Percentiles rank a stretch among this genome's conserved stretches.
Evolutionary conservation across 495 filamentous ascomycete species (phyloP).

Genomic region (Rhizodiscina lignyota): DNA sequence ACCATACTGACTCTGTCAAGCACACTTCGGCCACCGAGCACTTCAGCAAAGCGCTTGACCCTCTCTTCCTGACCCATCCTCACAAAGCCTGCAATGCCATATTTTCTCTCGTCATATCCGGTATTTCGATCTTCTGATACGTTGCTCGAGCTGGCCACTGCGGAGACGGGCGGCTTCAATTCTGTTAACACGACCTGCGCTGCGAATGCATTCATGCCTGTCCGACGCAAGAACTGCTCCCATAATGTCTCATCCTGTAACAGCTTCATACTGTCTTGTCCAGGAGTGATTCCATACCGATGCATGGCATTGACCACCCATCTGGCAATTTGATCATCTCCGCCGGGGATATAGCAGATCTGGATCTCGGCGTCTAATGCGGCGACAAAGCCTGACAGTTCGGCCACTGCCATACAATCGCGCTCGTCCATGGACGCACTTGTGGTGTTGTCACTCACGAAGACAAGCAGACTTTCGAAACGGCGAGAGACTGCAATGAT

Average conservation of each 20-base stretch:
- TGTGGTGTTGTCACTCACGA: slow-evolving; percentile 39
- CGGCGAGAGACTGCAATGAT: slow-evolving; percentile 31
- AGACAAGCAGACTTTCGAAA: slow-evolving; percentile 56
- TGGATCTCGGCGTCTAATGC: slow-evolving; percentile 24
- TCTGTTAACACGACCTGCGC: slow-evolving; percentile 51
- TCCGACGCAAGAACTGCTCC: slow-evolving; percentile 57
- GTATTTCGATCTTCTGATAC: neutral
- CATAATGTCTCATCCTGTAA: slow-evolving; percentile 31
- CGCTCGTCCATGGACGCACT: slow-evolving; percentile 24
- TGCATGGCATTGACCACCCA: slow-evolving; percentile 38
- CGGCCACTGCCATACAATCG: slow-evolving; percentile 35
- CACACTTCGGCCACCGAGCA: neutral
- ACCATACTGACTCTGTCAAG: neutral
- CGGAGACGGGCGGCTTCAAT: too few species aligned
- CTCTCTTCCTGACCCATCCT: neutral
- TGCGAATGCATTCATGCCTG: slow-evolving; percentile 66
- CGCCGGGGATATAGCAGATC: slow-evolving; percentile 39
- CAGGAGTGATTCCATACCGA: slow-evolving; percentile 19
- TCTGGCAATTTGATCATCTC: slow-evolving; percentile 34
- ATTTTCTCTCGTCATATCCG: neutral
- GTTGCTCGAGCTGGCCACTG: neutral
- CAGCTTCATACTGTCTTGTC: slow-evolving; percentile 8
- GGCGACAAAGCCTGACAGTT: slow-evolving; percentile 35
- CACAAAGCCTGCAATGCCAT: neutral
- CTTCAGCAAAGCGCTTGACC: neutral